A percentile compares a stretch with the other conserved stretches of the same genome.
Conservation (phyloP, 2,329 filamentous ascomycete species). For the Aspergillus transmontanensis region DNA sequence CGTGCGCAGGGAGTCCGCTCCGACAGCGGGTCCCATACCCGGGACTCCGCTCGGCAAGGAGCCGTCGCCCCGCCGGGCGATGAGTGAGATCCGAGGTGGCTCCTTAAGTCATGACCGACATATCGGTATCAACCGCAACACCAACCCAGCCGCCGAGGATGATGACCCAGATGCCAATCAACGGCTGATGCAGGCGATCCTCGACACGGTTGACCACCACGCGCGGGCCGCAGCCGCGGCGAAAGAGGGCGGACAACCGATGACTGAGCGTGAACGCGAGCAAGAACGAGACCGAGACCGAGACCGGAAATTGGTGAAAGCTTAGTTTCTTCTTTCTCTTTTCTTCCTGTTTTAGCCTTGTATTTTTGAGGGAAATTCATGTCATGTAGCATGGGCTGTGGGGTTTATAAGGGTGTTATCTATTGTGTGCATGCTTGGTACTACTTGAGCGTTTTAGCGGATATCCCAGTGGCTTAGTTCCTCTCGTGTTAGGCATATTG, state of each 20-base stretch:
- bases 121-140: constrained; percentile 22
- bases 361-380: neutral
- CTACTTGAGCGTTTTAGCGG: constrained; percentile 27
- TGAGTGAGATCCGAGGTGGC: constrained; percentile 40
- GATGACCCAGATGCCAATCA: constrained; percentile 44
- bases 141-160: constrained; percentile 27
- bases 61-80: constrained; percentile 38
- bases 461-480: constrained; percentile 24
- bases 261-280: constrained; percentile 15
- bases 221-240: constrained; percentile 37
- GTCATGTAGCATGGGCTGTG: constrained; percentile 2
- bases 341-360: constrained; percentile 9
- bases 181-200: constrained; percentile 45
- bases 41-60: constrained; percentile 26
- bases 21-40: constrained; percentile 23
- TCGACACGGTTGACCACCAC: constrained; percentile 46
- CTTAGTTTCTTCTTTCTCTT: constrained; percentile 11
- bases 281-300: constrained; percentile 30
- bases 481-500: constrained; percentile 4
- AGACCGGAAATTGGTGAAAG: constrained; percentile 33
- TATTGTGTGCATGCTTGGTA: constrained; percentile 10
- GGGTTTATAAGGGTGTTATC: constrained; percentile 9
- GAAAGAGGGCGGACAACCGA: constrained; percentile 25
- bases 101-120: constrained; percentile 23
- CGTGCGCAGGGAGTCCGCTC: constrained; percentile 25